Percentiles rank a stretch among this genome's conserved stretches.
phyloP scores from a whole-genome alignment of 495 filamentous ascomycete species.

The Podospora conica region DNA sequence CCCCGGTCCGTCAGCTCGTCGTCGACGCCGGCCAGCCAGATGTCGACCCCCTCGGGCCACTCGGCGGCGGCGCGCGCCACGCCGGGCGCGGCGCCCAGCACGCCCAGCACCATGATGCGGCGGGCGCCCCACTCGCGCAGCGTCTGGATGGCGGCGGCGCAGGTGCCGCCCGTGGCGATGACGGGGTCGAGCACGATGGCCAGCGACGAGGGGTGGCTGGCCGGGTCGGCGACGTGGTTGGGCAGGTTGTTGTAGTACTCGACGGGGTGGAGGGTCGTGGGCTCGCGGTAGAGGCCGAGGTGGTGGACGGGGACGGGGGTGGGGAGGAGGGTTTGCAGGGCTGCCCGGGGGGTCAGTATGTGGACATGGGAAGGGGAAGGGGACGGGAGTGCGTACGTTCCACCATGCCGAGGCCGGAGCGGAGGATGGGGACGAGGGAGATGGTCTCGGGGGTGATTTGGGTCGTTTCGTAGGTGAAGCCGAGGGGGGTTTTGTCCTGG shows the following conservation, averaged over 20 bases:
- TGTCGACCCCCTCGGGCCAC: conserved; percentile 67
- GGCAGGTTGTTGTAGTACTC: conserved; percentile 99
- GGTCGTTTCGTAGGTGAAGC: conserved; percentile 59
- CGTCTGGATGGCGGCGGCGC: conserved; percentile 82
- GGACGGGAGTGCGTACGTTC: conserved; percentile 48
- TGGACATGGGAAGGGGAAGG: conserved; percentile 1
- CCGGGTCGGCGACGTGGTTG: conserved; percentile 53
- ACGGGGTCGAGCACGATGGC: conserved; percentile 87
- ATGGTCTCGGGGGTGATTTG: conserved; percentile 55
- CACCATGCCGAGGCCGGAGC: conserved; percentile 85
- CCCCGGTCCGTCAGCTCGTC: conserved; percentile 61
- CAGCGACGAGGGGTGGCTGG: conserved; percentile 51
- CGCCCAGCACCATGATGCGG: conserved; percentile 69
- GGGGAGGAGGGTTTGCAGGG: conserved; percentile 77
- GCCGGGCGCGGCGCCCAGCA: conserved; percentile 65
- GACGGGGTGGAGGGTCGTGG: conserved; percentile 74
- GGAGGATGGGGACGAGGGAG: conserved; percentile 83
- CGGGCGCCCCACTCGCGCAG: conserved; percentile 84
- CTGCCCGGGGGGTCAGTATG: conserved; percentile 34
- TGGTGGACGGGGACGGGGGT: conserved; percentile 79
- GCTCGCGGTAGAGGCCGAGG: conserved; percentile 88
- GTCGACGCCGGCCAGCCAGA: conserved; percentile 82
- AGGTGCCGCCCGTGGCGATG: conserved; percentile 88
- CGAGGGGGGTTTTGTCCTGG: conserved; percentile 70
- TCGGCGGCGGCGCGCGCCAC: conserved; percentile 61